Evolutionary conservation across 805 yeast genomes (phyloP), one percentile per base, ranked within the genome.

Genomic region (Cyberlindnera xishuangbannaensis): DNA sequence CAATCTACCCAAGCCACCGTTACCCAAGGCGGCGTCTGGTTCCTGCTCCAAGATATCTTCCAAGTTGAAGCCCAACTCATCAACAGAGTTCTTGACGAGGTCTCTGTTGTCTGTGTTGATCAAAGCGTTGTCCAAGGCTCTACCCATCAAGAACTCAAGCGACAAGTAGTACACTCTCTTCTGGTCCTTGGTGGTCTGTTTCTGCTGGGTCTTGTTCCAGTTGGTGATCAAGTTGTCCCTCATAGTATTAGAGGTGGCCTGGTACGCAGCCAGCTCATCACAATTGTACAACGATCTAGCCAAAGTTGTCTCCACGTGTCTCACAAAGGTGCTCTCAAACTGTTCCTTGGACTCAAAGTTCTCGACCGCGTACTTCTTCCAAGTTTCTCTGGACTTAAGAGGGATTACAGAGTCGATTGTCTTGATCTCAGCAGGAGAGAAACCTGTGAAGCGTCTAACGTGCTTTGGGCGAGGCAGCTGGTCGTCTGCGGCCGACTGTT

Each of bases 181-280:
- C 30, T 82, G 83, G 53, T 83, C 94, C 49, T 74, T 78, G 29
- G 80, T 59, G 12, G 96, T 86, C 59, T 84, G 92, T 51, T 75
- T 70, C 61, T 87, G 96, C 62, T 87, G 96, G 25, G 97, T 87
- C 58, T 80, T 78, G 56, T 88, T 87, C 97, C 96, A 87, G 49
- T 84, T 85, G 29, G 85, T 69, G 46, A 85, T 70, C 52, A 87
- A 64, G 33, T 79, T 77, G 58, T 88, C 95, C 43, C 95, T 68
- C 39, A 87, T 69, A 16, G 92, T 68, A 51, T 68, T 69, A 5
- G 95, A 80, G 25, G 94, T 76, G 1, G 96, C 95, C 55, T 83
- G 94, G 56, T 88, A 87, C 16, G 96, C 95, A 25, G 95, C 95
- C 53, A 87, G 65, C 39, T 80, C 79, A 58, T 88, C 97, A 63